Percentiles rank a stretch among this genome's conserved stretches.
Conservation (phyloP, 2,329 filamentous ascomycete genomes). For the Thelonectria rubi region DNA sequence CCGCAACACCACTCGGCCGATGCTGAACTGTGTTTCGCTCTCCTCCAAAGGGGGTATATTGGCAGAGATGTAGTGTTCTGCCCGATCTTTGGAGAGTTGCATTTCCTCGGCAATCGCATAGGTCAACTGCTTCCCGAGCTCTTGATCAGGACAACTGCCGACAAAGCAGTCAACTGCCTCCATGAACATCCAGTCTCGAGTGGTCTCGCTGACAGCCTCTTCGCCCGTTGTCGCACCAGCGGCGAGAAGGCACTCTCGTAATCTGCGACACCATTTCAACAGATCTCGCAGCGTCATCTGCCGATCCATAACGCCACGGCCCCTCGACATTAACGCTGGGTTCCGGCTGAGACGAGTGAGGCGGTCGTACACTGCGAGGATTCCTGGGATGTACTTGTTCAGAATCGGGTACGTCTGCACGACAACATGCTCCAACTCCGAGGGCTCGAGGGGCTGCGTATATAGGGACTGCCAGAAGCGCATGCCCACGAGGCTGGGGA, state of each 20-base stretch:
- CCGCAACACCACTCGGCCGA: slow-evolving; percentile 73
- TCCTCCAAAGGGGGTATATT: slow-evolving; percentile 77
- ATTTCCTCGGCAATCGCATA: slow-evolving; percentile 84
- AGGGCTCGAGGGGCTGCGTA: slow-evolving; percentile 70
- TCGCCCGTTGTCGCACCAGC: slow-evolving; percentile 71
- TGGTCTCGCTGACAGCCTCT: slow-evolving; percentile 76
- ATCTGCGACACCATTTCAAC: slow-evolving; percentile 87
- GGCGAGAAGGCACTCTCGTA: slow-evolving; percentile 71
- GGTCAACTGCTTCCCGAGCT: slow-evolving; percentile 68
- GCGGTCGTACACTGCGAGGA: slow-evolving; percentile 67
- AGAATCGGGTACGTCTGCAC: slow-evolving; percentile 75
- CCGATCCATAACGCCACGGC: slow-evolving; percentile 56
- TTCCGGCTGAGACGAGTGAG: slow-evolving; percentile 63
- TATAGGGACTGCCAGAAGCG: slow-evolving; percentile 86
- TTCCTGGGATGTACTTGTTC: slow-evolving; percentile 66
- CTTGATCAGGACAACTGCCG: slow-evolving; percentile 75
- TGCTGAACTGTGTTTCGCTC: slow-evolving; percentile 62
- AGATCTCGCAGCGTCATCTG: slow-evolving; percentile 79
- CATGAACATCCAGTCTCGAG: slow-evolving; percentile 86
- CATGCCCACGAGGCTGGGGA: slow-evolving; percentile 80
- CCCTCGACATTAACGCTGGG: slow-evolving; percentile 43
- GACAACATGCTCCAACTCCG: slow-evolving; percentile 81
- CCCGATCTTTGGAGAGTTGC: slow-evolving; percentile 83
- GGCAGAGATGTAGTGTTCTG: slow-evolving; percentile 78
- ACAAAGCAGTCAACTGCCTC: slow-evolving; percentile 94